Evolutionary conservation across 75 land plant species (phyloP).

Genomic region (Pseudotsuga menziesii): DNA sequence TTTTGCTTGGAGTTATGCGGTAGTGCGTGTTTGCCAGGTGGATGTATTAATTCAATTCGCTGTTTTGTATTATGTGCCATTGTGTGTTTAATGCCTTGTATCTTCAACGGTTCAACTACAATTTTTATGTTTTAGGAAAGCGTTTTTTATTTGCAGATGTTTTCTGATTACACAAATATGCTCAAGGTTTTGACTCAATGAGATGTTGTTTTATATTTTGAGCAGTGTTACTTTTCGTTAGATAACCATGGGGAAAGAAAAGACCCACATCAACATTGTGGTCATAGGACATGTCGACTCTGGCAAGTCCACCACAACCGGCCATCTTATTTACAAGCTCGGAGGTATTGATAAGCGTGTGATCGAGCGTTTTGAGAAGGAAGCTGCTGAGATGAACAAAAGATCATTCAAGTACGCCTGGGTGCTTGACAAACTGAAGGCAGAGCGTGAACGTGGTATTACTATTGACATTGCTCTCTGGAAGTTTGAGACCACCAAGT

Average conservation of each 20-base stretch:
- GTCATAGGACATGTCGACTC: slow-evolving; percentile 74
- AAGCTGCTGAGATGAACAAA: slow-evolving; percentile 81
- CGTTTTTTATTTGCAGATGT: too few relatives aligned
- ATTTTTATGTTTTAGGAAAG: too few relatives aligned
- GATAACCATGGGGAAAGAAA: slow-evolving; percentile 58
- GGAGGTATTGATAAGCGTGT: slow-evolving; percentile 80
- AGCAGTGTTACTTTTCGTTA: neutral
- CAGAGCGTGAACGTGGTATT: slow-evolving; percentile 69
- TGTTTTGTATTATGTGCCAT: too few relatives aligned
- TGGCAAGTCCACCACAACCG: slow-evolving; percentile 68
- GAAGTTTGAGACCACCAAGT: slow-evolving; percentile 65
- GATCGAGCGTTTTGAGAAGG: slow-evolving; percentile 68
- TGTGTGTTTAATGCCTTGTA: too few relatives aligned
- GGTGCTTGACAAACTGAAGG: slow-evolving; percentile 70
- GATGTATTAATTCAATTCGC: too few relatives aligned
- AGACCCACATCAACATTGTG: slow-evolving; percentile 66
- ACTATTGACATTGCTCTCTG: slow-evolving; percentile 68
- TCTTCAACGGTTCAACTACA: too few relatives aligned
- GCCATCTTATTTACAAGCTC: slow-evolving; percentile 64
- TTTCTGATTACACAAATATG: too few relatives aligned
- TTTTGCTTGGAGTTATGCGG: too few relatives aligned
- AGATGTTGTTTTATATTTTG: too few relatives aligned
- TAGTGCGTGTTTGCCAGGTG: too few relatives aligned
- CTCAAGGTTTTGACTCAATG: too few relatives aligned
- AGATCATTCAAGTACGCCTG: slow-evolving; percentile 68